Base-by-base conservation (phyloP, 2,329 filamentous ascomycete genomes). In the Dactylella cylindrospora region DNA sequence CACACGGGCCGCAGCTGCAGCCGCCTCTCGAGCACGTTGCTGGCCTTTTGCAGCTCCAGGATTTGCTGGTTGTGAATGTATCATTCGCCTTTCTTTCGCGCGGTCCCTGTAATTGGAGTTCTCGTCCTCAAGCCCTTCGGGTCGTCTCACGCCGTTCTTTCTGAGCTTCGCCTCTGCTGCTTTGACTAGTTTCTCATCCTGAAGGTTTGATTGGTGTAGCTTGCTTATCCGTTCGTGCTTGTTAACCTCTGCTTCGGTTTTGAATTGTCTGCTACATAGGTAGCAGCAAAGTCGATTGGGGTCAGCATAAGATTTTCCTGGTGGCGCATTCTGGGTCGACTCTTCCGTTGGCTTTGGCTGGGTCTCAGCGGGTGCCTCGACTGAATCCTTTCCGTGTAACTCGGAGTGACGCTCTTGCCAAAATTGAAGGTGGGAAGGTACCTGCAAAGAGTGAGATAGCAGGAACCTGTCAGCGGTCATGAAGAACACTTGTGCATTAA, bases 391-490 rank as follows among this genome's bases (percentile, higher is more conserved):
- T 17, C 80, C 79, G 67, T 84, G 82, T 19, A 86, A 74, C 68
- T 87, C 83, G 1, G 83, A 83, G 68, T 85, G 83, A 43, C 84
- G 81, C 68, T 85, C 82, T 41, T 82, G 81, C 84, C 84, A 87
- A 71, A 84, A 85, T 71, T 86, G 82, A 38, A 87, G 75, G 71
- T 86, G 83, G 0, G 83, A 81, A 2, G 82, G 79, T 43, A 84
- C 75, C 66, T 81, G 20, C n/a, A 23, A 10, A 49, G 17, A 10
- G 26, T 7, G 28, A 31, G 28, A 69, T 50, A 76, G 76, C 65
- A 75, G 75, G 7, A 68, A 65, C 3, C 66, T 70, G 26, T 70
- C 41, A 39, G 40, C 68, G 45, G 44, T 35, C 10, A 7, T 35
- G 35, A 25, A 31, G 8, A 31, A 31, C 8, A 31, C 13, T 13